Evolutionary conservation across 306 rosid genomes (phyloP).

Genomic region (Acacia crassicarpa): DNA sequence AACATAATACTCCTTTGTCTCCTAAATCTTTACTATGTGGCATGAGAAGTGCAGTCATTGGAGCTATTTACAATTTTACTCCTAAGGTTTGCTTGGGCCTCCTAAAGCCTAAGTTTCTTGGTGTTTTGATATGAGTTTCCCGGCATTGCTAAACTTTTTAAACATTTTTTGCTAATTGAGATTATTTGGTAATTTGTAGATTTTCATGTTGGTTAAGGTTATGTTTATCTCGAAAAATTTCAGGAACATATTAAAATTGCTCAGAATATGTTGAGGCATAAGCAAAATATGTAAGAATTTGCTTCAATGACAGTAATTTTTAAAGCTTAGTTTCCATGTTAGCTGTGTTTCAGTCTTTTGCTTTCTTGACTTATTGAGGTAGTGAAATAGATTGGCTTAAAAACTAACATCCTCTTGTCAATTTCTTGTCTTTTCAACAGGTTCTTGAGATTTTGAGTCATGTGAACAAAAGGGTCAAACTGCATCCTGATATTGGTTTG

Average conservation of each 20-base stretch:
- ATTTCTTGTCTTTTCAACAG: constrained; percentile 45
- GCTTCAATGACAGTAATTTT: neutral
- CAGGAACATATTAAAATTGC: neutral
- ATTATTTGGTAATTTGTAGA: neutral
- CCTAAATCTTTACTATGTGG: neutral
- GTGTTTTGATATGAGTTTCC: neutral
- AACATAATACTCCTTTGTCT: neutral
- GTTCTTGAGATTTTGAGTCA: constrained; percentile 97
- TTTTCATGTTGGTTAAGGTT: neutral
- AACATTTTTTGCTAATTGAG: neutral
- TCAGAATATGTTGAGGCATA: neutral
- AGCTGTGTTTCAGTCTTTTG: neutral
- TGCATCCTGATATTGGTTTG: constrained; percentile 75
- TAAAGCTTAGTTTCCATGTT: neutral
- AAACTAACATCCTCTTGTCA: neutral
- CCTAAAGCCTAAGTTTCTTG: neutral
- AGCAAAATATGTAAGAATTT: neutral
- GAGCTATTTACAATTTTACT: neutral
- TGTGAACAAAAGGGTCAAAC: constrained; percentile 97
- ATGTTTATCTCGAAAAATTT: neutral
- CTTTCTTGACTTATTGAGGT: neutral
- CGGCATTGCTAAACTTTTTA: neutral
- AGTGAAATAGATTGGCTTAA: neutral
- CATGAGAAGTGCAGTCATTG: neutral
- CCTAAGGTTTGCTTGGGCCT: neutral